phyloP scores from a whole-genome alignment of 202 grass and related monocot genomes.

The Panicum hallii region DNA sequence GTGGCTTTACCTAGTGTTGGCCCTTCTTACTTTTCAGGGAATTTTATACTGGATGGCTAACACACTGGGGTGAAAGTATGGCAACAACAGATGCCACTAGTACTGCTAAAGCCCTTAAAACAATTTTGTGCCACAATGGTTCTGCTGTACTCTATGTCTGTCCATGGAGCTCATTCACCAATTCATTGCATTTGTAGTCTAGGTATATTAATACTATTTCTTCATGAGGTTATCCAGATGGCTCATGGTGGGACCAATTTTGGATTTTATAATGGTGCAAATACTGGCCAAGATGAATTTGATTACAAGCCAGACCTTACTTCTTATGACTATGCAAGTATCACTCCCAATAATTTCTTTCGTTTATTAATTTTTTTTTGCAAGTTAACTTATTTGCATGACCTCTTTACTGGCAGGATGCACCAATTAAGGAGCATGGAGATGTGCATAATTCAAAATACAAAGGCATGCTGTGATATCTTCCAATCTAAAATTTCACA shows the following conservation, averaged over 20 bases:
- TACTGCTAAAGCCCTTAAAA: slow-evolving; percentile 75
- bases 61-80: slow-evolving; percentile 88
- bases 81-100: slow-evolving; percentile 67
- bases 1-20: slow-evolving; percentile 29
- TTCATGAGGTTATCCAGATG: slow-evolving; percentile 73
- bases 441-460: slow-evolving; percentile 91
- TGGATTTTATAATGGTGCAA: slow-evolving; percentile 95
- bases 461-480: slow-evolving; percentile 63
- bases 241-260: slow-evolving; percentile 99
- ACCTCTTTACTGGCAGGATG: slow-evolving; percentile 67
- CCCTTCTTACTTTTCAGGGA: slow-evolving; percentile 62
- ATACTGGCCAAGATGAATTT: slow-evolving; percentile 90
- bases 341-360: slow-evolving; percentile 30
- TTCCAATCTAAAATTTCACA: slow-evolving; percentile 34
- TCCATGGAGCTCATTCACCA: slow-evolving; percentile 43
- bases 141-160: slow-evolving; percentile 98
- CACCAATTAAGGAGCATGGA: slow-evolving; percentile 95
- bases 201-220: slow-evolving; percentile 37
- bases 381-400: slow-evolving; percentile 40
- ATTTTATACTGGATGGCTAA: slow-evolving; percentile 99
- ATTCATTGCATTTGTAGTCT: slow-evolving; percentile 40
- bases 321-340: slow-evolving; percentile 95
- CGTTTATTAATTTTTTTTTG: slow-evolving; percentile 17
- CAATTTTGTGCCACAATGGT: slow-evolving; percentile 82
- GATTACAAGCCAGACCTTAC: slow-evolving; percentile 91